These are phyloP conservation scores for Aaosphaeria arxii DNA, from an alignment of 2,329 filamentous ascomycete genomes.

Conservation along the genomic window DNA sequence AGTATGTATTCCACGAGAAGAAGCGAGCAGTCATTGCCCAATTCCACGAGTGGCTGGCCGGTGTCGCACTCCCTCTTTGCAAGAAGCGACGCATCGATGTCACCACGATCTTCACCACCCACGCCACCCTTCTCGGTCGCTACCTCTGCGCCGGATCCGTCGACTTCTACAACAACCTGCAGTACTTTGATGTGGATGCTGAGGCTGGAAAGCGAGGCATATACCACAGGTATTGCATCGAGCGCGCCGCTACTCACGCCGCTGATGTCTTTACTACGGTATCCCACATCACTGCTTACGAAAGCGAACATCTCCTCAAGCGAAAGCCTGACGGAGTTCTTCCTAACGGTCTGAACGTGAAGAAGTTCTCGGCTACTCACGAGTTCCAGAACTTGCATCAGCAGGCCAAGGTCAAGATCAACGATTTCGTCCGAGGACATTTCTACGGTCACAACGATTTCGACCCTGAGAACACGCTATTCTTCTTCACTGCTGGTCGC, in stretches of 20 bases:
- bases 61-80: conserved; percentile 85
- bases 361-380: conserved; percentile 97
- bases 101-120: conserved; percentile 97
- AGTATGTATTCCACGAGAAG: conserved; percentile 95
- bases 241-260: conserved; percentile 86
- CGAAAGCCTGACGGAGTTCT: conserved; percentile 95
- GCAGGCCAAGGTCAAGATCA: conserved; percentile 94
- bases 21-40: conserved; percentile 91
- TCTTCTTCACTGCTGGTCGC: conserved; percentile 94
- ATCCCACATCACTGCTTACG: conserved; percentile 96
- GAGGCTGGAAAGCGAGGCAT: conserved; percentile 98
- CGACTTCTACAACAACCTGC: conserved; percentile 98
- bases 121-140: conserved; percentile 89
- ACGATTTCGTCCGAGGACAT: conserved; percentile 95
- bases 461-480: conserved; percentile 92
- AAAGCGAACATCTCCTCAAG: conserved; percentile 96
- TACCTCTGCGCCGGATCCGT: conserved; percentile 97
- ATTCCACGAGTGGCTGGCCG: conserved; percentile 98
- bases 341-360: conserved; percentile 96
- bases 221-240: conserved; percentile 97
- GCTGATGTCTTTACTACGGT: conserved; percentile 98
- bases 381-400: conserved; percentile 99
- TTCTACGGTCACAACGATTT: conserved; percentile 99
- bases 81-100: conserved; percentile 95
- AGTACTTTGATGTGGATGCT: conserved; percentile 92